These are phyloP conservation scores for Artemisia tridentata DNA, from an alignment of 129 eudicot species.

Conservation along the genomic window DNA sequence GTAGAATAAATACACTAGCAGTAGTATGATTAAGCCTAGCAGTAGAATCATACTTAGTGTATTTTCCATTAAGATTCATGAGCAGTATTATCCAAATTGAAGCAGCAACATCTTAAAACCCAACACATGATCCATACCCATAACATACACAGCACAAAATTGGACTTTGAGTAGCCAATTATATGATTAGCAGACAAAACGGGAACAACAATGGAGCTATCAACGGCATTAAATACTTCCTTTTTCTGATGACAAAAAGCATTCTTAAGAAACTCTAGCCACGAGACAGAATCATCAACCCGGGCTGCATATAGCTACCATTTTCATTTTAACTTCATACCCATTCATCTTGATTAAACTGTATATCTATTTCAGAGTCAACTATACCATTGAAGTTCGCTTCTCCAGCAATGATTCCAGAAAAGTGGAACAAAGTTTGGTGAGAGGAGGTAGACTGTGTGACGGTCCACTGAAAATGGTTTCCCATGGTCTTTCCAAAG, in stretches of 20 bases:
- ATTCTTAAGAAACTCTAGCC: too few species aligned
- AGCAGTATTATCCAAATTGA: too few species aligned
- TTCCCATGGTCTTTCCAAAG: constrained; percentile 70
- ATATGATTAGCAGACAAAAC: not conserved
- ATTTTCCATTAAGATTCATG: too few species aligned
- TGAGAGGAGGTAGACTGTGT: constrained; percentile 76
- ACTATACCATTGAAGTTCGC: constrained; percentile 42
- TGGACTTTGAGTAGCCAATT: constrained; percentile 3
- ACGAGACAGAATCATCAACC: too few species aligned
- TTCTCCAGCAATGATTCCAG: constrained; percentile 78
- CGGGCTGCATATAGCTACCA: too few species aligned
- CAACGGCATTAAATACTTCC: not conserved
- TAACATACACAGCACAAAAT: constrained; percentile 13
- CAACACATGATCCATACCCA: constrained; percentile 4
- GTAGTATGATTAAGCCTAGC: too few species aligned
- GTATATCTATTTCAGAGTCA: constrained; percentile 10
- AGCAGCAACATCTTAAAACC: too few species aligned
- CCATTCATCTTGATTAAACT: not conserved
- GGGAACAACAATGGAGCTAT: not conserved
- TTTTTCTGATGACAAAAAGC: not conserved
- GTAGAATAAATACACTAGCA: too few species aligned
- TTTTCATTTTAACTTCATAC: not conserved
- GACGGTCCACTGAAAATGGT: constrained; percentile 82
- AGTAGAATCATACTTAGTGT: too few species aligned
- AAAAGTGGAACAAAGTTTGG: constrained; percentile 65